A percentile compares a stretch with the other conserved stretches of the same genome.
Evolutionary conservation across 2,329 filamentous ascomycete species (phyloP).

Genomic region (Aspergillus piperis): DNA sequence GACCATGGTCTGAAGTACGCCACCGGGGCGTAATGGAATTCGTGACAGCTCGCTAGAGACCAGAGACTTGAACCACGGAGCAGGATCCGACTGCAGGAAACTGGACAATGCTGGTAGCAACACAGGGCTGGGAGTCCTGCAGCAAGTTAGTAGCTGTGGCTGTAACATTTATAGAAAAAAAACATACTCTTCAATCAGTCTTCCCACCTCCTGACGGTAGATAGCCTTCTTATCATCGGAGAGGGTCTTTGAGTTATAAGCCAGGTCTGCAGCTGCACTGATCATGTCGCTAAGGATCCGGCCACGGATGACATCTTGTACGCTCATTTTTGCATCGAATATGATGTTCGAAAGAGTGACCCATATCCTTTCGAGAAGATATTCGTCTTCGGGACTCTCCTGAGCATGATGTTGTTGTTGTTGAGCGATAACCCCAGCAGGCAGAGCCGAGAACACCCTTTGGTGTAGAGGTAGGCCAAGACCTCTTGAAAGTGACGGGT

Average conservation of each 20-base stretch:
- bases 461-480: slow-evolving; percentile 48
- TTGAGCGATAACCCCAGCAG: slow-evolving; percentile 45
- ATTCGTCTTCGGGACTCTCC: slow-evolving; percentile 29
- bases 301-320: slow-evolving; percentile 41
- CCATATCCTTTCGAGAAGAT: slow-evolving; percentile 36
- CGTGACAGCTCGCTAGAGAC: slow-evolving; percentile 42
- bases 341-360: slow-evolving; percentile 32
- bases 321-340: slow-evolving; percentile 35
- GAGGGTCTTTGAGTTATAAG: slow-evolving; percentile 36
- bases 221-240: slow-evolving; percentile 16
- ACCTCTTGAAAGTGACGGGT: slow-evolving; percentile 45
- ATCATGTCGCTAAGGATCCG: slow-evolving; percentile 46
- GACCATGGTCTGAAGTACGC: slow-evolving; percentile 45
- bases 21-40: slow-evolving; percentile 42
- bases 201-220: slow-evolving; percentile 29
- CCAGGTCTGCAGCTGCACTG: slow-evolving; percentile 41
- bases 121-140: slow-evolving; percentile 38
- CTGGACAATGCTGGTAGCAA: slow-evolving; percentile 40
- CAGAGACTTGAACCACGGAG: slow-evolving; percentile 41
- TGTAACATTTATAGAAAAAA: neutral
- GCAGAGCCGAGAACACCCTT: slow-evolving; percentile 46
- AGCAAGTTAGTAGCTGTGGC: slow-evolving; percentile 18
- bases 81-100: slow-evolving; percentile 40
- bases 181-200: slow-evolving; percentile 39
- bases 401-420: slow-evolving; percentile 25